These are phyloP conservation scores for Ascochyta pisi DNA, from an alignment of 2,329 filamentous ascomycete genomes.

Conservation along the genomic window DNA sequence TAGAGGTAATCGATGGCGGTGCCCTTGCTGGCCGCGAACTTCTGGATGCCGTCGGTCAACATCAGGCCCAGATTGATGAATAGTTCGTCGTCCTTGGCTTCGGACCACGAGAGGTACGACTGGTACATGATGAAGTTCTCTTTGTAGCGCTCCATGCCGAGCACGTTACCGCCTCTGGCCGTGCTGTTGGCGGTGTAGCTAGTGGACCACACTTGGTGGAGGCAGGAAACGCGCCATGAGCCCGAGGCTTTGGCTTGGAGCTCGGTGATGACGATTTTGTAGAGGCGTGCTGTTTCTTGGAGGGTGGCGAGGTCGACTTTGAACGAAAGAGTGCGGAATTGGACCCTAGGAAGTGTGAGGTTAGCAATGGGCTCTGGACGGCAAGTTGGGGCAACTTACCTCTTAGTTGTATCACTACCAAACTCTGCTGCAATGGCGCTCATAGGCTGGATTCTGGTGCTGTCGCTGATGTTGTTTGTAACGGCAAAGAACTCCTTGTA, in stretches of 20 bases:
- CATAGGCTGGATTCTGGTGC: conserved; percentile 27
- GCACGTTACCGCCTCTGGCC: conserved; percentile 49
- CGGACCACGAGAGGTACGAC: conserved; percentile 22
- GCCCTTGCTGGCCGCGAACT: conserved; percentile 1
- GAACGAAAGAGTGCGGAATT: conserved; percentile 31
- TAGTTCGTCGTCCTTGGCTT: conserved; percentile 16
- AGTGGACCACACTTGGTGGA: conserved; percentile 18
- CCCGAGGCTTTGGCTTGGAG: conserved; percentile 40
- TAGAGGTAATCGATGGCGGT: conserved; percentile 25
- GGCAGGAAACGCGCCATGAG: conserved; percentile 20
- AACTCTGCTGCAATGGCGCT: conserved; percentile 22
- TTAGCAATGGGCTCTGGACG: background rate
- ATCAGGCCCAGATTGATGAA: conserved; percentile 12
- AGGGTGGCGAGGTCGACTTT: conserved; percentile 29
- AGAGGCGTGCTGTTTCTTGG: conserved; percentile 32
- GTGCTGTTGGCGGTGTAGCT: conserved; percentile 20
- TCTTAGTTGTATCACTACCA: conserved; percentile 16
- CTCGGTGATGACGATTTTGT: conserved; percentile 27
- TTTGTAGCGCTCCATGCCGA: conserved; percentile 37
- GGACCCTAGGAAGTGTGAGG: conserved; percentile 6
- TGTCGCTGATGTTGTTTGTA: conserved; percentile 21
- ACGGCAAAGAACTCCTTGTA: conserved; percentile 29
- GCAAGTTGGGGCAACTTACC: conserved; percentile 1
- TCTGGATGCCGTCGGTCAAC: conserved; percentile 17
- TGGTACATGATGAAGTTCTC: conserved; percentile 26